Evolutionary conservation across 306 rosid genomes (phyloP).

Genomic region (Pachyrhizus erosus): DNA sequence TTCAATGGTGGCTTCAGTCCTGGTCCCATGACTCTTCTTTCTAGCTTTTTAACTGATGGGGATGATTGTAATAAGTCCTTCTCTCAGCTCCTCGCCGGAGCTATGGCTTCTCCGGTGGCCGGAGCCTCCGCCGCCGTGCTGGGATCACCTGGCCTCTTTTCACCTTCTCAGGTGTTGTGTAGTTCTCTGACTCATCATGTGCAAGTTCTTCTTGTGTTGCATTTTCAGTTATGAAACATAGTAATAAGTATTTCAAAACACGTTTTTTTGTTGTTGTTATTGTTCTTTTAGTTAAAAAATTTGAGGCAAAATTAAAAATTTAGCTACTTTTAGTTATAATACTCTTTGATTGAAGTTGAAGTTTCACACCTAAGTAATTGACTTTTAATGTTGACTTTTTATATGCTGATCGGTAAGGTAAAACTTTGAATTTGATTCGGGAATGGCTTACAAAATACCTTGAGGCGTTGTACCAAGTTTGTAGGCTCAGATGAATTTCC

Average conservation of each 20-base stretch:
- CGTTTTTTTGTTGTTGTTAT: not conserved
- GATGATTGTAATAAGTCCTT: constrained; percentile 76
- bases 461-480: not conserved
- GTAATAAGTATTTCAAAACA: not conserved
- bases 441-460: not conserved
- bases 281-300: not conserved
- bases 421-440: not conserved
- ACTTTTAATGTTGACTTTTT: constrained; percentile 9
- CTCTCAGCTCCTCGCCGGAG: constrained; percentile 87
- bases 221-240: not conserved
- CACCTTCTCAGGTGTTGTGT: constrained; percentile 64
- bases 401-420: not conserved
- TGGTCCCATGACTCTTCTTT: constrained; percentile 84
- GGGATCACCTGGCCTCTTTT: constrained; percentile 56
- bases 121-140: constrained; percentile 36
- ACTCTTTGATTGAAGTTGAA: not conserved
- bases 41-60: constrained; percentile 63
- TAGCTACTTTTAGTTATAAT: not conserved
- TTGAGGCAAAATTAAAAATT: not conserved
- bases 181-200: not conserved
- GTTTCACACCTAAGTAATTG: constrained; percentile 1
- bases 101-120: constrained; percentile 66
- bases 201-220: not conserved
- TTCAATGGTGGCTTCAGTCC: constrained; percentile 74
- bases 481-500: no score